Conservation (phyloP, 306 rosid species). For the Senna siamea region DNA sequence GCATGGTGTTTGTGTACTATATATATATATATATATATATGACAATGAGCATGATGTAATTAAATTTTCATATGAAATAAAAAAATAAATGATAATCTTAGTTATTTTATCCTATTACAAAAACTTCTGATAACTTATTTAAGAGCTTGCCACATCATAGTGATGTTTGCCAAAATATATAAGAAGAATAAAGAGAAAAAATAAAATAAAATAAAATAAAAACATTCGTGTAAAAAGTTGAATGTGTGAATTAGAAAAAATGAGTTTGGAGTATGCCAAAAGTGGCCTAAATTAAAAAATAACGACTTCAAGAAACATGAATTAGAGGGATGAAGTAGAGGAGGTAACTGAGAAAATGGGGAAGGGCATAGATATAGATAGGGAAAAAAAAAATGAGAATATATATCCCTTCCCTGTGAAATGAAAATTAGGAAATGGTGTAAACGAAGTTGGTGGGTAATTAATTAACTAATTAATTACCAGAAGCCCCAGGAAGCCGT, state of each 20-base stretch:
- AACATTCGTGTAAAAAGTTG: not conserved
- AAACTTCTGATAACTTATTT: not conserved
- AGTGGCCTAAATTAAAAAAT: constrained; percentile 4
- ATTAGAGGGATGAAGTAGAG: no score
- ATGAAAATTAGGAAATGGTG: constrained; percentile 21
- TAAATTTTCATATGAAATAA: not conserved
- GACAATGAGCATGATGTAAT: not conserved
- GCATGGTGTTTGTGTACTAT: no score
- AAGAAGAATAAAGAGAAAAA: not conserved
- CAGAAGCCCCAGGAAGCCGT: no score
- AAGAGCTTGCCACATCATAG: not conserved
- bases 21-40: no score
- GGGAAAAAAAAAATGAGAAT: not conserved
- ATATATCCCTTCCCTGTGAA: not conserved
- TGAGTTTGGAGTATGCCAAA: constrained; percentile 26
- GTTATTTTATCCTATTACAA: not conserved
- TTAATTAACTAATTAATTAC: no score
- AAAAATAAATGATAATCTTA: not conserved
- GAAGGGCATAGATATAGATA: not conserved
- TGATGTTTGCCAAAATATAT: not conserved
- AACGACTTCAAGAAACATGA: not conserved
- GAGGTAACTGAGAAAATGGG: not conserved
- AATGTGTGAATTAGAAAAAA: not conserved
- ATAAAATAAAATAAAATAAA: not conserved
- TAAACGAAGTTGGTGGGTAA: not conserved